These are phyloP conservation scores for Leptomonas pyrrhocoris DNA, from an alignment of 208 protist genomes.

Conservation along the genomic window DNA sequence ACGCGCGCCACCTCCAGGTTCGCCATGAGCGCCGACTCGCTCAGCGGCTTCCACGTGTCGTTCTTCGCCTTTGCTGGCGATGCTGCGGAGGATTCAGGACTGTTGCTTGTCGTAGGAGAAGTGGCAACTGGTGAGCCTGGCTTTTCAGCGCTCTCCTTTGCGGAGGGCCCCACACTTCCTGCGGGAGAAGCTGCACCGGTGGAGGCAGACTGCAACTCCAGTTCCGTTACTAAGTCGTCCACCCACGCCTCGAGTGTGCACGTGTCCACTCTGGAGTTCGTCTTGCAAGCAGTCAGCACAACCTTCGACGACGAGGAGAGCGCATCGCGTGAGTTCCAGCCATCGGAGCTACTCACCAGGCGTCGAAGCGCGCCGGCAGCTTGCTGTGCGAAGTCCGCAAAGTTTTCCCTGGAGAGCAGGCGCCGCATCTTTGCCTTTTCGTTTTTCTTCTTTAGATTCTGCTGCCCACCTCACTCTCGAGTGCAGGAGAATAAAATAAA, in stretches of 20 bases:
- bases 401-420: constrained; percentile 51
- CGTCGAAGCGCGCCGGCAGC: constrained; percentile 63
- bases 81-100: background rate
- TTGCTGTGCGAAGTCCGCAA: constrained; percentile 67
- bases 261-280: constrained; percentile 22
- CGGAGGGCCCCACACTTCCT: background rate
- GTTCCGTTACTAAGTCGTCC: constrained; percentile 24
- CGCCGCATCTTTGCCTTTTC: constrained; percentile 26
- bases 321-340: constrained; percentile 37
- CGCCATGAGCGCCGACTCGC: constrained; percentile 58
- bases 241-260: constrained; percentile 24
- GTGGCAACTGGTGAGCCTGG: background rate
- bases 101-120: background rate
- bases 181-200: background rate
- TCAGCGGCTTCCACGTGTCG: constrained; percentile 34
- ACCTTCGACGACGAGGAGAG: constrained; percentile 53
- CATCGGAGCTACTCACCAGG: constrained; percentile 41
- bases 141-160: background rate
- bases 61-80: background rate
- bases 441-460: background rate
- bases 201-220: constrained; percentile 23
- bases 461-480: too few relatives aligned
- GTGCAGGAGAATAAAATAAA: too few relatives aligned
- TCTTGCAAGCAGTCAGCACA: constrained; percentile 54
- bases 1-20: constrained; percentile 50